Conservation (phyloP, 306 rosid species). For the Castanospermum australe region DNA sequence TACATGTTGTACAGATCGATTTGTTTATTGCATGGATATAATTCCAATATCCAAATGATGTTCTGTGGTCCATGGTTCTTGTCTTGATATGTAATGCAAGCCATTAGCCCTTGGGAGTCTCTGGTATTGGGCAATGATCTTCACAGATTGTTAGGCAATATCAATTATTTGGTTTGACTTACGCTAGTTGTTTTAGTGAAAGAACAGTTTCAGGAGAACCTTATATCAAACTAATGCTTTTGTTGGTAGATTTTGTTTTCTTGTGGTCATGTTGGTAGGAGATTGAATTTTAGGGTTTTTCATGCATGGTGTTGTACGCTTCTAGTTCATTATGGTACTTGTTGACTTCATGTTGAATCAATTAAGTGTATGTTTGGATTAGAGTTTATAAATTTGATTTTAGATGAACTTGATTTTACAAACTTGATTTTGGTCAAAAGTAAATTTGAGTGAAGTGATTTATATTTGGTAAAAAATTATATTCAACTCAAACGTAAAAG, state of each 20-base stretch:
- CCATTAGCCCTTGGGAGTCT: conserved; percentile 7
- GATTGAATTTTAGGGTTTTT: neutral
- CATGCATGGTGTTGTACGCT: neutral
- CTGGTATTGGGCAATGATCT: conserved; percentile 34
- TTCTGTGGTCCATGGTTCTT: conserved; percentile 24
- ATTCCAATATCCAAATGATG: conserved; percentile 42
- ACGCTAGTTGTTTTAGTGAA: conserved; percentile 16
- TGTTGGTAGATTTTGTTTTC: conserved; percentile 7
- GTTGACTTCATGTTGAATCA: conserved; percentile 28
- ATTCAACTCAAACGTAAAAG: too few species aligned
- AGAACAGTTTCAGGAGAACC: neutral
- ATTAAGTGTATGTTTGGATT: too few species aligned
- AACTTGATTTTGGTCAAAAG: too few species aligned
- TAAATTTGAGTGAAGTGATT: too few species aligned
- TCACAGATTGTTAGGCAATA: conserved; percentile 20
- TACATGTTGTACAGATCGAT: conserved; percentile 55
- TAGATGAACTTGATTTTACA: too few species aligned
- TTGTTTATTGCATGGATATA: conserved; percentile 51
- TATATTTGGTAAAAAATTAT: too few species aligned
- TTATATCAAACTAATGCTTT: conserved; percentile 6
- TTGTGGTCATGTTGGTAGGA: neutral
- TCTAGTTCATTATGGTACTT: neutral
- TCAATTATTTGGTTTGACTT: conserved; percentile 20
- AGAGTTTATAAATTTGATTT: too few species aligned
- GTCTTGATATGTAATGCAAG: conserved; percentile 29